Conservation (phyloP, 1,139 yeast species). For the Kodamaea derodonti region DNA sequence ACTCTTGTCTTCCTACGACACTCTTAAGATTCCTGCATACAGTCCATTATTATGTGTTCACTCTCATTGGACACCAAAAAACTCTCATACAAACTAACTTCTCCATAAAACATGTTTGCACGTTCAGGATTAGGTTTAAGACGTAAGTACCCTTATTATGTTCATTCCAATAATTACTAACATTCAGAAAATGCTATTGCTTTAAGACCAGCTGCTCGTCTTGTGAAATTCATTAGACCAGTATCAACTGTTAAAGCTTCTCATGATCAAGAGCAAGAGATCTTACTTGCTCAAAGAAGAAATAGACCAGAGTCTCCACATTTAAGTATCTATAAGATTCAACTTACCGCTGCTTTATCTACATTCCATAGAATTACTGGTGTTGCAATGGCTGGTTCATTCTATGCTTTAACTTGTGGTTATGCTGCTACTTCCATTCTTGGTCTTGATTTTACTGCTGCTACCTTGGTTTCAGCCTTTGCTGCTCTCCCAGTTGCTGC, state of each 20-base stretch:
- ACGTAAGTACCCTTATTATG: conserved; percentile 14
- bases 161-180: conserved; percentile 5
- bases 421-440: conserved; percentile 70
- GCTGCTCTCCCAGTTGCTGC: conserved; percentile 57
- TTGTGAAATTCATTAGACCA: conserved; percentile 20
- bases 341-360: conserved; percentile 79
- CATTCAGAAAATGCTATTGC: conserved; percentile 1
- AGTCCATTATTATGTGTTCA: background rate
- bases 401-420: conserved; percentile 72
- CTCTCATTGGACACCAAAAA: conserved; percentile 4
- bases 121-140: conserved; percentile 18
- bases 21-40: background rate
- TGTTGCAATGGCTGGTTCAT: conserved; percentile 70
- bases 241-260: conserved; percentile 59
- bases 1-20: too few species aligned
- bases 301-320: conserved; percentile 93
- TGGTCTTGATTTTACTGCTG: conserved; percentile 62
- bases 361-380: conserved; percentile 86
- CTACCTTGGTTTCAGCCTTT: conserved; percentile 53
- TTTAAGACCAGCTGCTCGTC: background rate
- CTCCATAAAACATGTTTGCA: conserved; percentile 10
- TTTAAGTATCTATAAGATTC: conserved; percentile 83
- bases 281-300: conserved; percentile 77
- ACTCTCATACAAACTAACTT: conserved; percentile 4
- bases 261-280: conserved; percentile 59